Percentiles rank a stretch among this genome's conserved stretches.
phyloP scores from a whole-genome alignment of 1,284 basidiomycete species.

The Leccinum pallidistipes region DNA sequence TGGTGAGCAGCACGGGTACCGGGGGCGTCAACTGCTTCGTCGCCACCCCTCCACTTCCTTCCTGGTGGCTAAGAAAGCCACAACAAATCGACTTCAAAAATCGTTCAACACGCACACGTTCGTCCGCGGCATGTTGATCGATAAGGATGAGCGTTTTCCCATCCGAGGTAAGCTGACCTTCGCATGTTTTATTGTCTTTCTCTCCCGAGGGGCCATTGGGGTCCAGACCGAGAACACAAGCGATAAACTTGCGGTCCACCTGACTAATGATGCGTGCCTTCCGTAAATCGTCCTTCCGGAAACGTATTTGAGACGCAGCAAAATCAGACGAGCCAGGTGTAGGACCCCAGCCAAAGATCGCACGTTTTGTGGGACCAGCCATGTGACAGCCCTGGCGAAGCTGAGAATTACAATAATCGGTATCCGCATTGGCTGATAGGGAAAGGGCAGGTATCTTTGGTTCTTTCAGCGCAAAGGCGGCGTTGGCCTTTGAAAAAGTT shows the following conservation, averaged over 20 bases:
- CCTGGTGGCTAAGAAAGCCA: slow-evolving; percentile 52
- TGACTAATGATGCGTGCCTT: slow-evolving; percentile 70
- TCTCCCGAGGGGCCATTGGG: slow-evolving; percentile 10
- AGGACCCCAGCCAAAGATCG: slow-evolving; percentile 9
- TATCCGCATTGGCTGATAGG: slow-evolving; percentile 22
- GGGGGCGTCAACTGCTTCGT: slow-evolving; percentile 49
- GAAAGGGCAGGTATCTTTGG: slow-evolving; percentile 46
- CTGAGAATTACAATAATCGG: slow-evolving; percentile 13
- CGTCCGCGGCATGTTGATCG: slow-evolving; percentile 96
- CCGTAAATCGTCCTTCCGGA: slow-evolving; percentile 53
- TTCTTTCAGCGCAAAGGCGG: slow-evolving; percentile 47
- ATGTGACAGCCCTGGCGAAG: slow-evolving; percentile 16
- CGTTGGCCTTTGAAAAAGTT: slow-evolving; percentile 44
- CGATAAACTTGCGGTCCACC: slow-evolving; percentile 88
- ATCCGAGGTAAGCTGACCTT: slow-evolving; percentile 4
- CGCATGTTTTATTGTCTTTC: slow-evolving; percentile 11
- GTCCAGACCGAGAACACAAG: slow-evolving; percentile 52
- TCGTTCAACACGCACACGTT: slow-evolving; percentile 86
- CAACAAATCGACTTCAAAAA: slow-evolving; percentile 71
- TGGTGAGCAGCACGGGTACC: slow-evolving; percentile 60
- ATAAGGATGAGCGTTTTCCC: slow-evolving; percentile 67
- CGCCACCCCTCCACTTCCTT: slow-evolving; percentile 37
- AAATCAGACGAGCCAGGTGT: slow-evolving; percentile 16
- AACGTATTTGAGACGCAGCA: slow-evolving; percentile 34
- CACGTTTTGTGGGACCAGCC: slow-evolving; percentile 6